Conservation (phyloP, 1,284 basidiomycete genomes). For the Neonothopanus nambi region DNA sequence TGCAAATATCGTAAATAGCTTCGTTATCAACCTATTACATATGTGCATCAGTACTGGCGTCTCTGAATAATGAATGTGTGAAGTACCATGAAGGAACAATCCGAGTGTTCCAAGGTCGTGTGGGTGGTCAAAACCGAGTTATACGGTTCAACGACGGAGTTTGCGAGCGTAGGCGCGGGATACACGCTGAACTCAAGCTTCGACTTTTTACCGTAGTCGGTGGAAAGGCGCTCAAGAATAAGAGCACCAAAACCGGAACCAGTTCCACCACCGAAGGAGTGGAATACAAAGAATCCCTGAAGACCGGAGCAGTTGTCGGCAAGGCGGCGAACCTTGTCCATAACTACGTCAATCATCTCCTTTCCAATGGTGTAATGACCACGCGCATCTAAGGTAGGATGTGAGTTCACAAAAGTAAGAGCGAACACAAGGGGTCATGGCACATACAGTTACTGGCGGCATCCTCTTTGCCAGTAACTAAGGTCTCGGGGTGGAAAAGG, state of each 20-base stretch:
- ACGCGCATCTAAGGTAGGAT: conserved; percentile 72
- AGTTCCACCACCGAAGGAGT: conserved; percentile 99
- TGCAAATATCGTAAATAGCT: conserved; percentile 96
- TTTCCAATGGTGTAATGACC: conserved; percentile 99
- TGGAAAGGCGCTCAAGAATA: conserved; percentile 94
- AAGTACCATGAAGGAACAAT: conserved; percentile 96
- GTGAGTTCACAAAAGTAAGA: conserved; percentile 12
- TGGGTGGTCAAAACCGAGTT: conserved; percentile 99
- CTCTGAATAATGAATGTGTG: not conserved
- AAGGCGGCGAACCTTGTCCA: conserved; percentile 96
- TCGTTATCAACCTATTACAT: conserved; percentile 82
- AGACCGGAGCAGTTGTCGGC: conserved; percentile 98
- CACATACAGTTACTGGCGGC: conserved; percentile 96
- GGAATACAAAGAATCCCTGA: conserved; percentile 99
- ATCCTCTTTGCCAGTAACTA: conserved; percentile 98
- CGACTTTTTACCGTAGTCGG: conserved; percentile 99
- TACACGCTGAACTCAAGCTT: conserved; percentile 99
- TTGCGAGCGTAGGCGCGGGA: conserved; percentile 92
- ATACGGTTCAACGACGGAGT: conserved; percentile 98
- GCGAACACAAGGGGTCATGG: conserved; percentile 11
- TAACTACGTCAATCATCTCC: conserved; percentile 89
- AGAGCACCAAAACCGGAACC: conserved; percentile 99
- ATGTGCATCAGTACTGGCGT: conserved; percentile 12
- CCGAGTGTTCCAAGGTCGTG: conserved; percentile 98
- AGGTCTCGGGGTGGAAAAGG: conserved; percentile 99